Evolutionary conservation across 352 stramenopile genomes (phyloP), one percentile per base, ranked within the genome.

Genomic region (Pythium apleroticum): DNA sequence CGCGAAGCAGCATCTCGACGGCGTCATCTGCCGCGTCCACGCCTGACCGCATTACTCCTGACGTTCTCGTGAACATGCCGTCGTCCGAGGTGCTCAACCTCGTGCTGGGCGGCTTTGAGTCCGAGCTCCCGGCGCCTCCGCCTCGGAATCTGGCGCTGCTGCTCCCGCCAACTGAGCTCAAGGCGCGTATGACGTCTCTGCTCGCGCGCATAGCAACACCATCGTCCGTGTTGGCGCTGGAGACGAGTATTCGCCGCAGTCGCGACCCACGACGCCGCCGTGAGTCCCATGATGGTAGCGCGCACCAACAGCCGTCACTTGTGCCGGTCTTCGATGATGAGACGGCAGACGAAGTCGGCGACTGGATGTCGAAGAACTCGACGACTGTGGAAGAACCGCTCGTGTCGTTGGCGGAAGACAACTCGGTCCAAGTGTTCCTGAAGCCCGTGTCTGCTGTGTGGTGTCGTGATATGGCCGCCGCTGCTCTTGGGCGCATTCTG

Each of bases 361-460:
- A 92, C 57, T 91, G 84, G 80, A 78, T 94, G 57, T 90, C 81
- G 17, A 90, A 88, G 60, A 92, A 94, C 61, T 78, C 86, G 50
- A 78, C 84, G 43, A 89, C 86, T 0, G 81, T 90, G 41, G 83
- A 82, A n/a, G 86, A 94, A 57, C 86, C 86, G 19, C 65, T 94
- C 11, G 81, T 94, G 28, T 88, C 83, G 17, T 75, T 94, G 9
- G 80, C 78, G 3, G 83, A 94, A 39, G 78, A 91, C 62, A 91
- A 92, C 59, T 73, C 78, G 22, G 71, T 94, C 20, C 81, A 90
- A 60, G 83, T 94, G 45, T 88, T 88, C 63, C 68, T 92, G 9
- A 91, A 91, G 62, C 72, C 78, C 17, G 80, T 87, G 43, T 77
- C 71, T 19, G 25, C 63, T 3, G 71, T 68, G 0, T 94, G 85